Percentiles rank a stretch among this genome's conserved stretches.
phyloP scores from a whole-genome alignment of 2,329 filamentous ascomycete genomes.

The Fusarium xylarioides region DNA sequence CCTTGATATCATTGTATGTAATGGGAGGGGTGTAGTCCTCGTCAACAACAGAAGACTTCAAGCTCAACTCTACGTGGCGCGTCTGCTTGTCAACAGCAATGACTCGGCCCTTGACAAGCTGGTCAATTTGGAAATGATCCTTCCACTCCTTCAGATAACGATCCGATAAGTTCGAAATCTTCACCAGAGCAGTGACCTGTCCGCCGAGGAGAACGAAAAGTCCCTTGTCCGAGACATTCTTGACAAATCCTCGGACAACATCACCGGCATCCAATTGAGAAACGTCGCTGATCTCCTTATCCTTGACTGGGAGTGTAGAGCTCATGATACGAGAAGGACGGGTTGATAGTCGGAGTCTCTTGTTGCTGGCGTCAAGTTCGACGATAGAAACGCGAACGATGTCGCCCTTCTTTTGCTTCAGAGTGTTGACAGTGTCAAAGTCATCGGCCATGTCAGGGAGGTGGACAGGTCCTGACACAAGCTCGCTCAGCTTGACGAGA shows the following conservation, averaged over 20 bases:
- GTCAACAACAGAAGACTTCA: conserved; percentile 87
- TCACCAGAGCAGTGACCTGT: conserved; percentile 81
- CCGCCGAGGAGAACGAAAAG: conserved; percentile 87
- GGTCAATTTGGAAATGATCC: conserved; percentile 83
- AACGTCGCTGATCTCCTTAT: conserved; percentile 77
- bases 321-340: conserved; percentile 90
- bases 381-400: conserved; percentile 88
- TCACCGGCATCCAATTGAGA: conserved; percentile 80
- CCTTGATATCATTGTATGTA: conserved; percentile 79
- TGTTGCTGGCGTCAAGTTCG: conserved; percentile 82
- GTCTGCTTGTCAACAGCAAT: conserved; percentile 73
- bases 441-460: conserved; percentile 87
- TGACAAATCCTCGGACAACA: conserved; percentile 89
- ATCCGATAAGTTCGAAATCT: conserved; percentile 89
- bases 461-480: conserved; percentile 80
- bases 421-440: conserved; percentile 80
- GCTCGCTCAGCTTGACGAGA: conserved; percentile 84
- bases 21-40: conserved; percentile 78
- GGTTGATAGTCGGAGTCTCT: conserved; percentile 81
- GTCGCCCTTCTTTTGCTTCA: conserved; percentile 82
- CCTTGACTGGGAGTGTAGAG: conserved; percentile 81
- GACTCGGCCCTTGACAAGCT: conserved; percentile 89
- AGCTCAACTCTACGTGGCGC: conserved; percentile 81
- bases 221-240: conserved; percentile 87
- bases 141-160: conserved; percentile 96